Evolutionary conservation across 106 monocot genomes (phyloP).

Genomic region (Dactylorhiza incarnata): DNA sequence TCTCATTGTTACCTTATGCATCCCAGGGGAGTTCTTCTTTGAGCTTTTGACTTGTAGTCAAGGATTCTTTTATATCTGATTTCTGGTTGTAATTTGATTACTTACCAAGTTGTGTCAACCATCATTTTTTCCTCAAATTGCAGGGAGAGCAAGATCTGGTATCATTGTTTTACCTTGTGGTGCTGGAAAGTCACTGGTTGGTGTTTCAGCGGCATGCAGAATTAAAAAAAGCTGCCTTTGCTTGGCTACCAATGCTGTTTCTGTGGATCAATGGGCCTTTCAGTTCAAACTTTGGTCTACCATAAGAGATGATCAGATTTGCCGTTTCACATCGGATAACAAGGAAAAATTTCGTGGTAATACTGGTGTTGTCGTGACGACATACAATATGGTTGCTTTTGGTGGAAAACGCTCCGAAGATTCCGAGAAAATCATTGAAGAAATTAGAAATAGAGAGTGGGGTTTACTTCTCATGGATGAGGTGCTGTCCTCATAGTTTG

Average conservation of each 20-base stretch:
- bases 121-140: background rate
- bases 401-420: conserved; percentile 96
- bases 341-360: conserved; percentile 93
- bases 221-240: conserved; percentile 92
- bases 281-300: conserved; percentile 99
- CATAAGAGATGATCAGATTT: conserved; percentile 91
- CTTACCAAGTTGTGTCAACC: background rate
- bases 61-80: background rate
- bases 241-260: conserved; percentile 97
- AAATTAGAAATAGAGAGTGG: conserved; percentile 99
- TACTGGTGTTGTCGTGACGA: conserved; percentile 97
- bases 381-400: conserved; percentile 99
- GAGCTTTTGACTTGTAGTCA: background rate
- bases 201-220: conserved; percentile 92
- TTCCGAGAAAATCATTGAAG: conserved; percentile 98
- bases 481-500: conserved; percentile 23
- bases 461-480: conserved; percentile 99
- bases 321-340: conserved; percentile 95
- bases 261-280: conserved; percentile 99
- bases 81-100: background rate
- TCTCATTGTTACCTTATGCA: too few species aligned
- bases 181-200: conserved; percentile 97
- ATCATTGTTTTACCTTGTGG: conserved; percentile 99
- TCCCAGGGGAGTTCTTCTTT: background rate
- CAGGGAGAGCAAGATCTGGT: conserved; percentile 94